Conservation (phyloP, 2,329 filamentous ascomycete species). For the Trichoderma sp. region DNA sequence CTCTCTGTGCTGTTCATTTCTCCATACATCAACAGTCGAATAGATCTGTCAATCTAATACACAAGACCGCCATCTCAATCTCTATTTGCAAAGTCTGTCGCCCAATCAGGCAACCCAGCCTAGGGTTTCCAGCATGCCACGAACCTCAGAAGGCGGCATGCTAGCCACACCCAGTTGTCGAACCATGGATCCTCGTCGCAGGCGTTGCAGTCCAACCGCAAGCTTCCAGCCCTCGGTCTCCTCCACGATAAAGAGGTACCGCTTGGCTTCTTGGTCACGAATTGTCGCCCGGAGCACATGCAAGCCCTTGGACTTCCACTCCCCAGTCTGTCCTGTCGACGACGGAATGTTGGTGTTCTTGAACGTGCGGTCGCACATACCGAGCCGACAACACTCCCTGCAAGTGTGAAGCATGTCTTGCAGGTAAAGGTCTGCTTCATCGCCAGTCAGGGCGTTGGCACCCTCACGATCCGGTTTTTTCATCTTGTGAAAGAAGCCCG, state of each 20-base stretch:
- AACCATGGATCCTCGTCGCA: slow-evolving; percentile 62
- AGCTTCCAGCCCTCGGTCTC: slow-evolving; percentile 72
- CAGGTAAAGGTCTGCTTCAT: slow-evolving; percentile 68
- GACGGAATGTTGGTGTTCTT: slow-evolving; percentile 46
- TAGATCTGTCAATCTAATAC: neutral
- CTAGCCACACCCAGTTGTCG: slow-evolving; percentile 60
- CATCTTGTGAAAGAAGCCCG: slow-evolving; percentile 50
- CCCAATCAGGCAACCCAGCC: slow-evolving; percentile 48
- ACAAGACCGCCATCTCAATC: neutral
- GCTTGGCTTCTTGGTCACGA: slow-evolving; percentile 66
- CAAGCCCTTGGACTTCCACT: slow-evolving; percentile 56
- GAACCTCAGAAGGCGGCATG: slow-evolving; percentile 57
- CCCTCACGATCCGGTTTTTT: slow-evolving; percentile 51
- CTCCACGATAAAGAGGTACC: slow-evolving; percentile 64
- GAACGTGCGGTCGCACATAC: slow-evolving; percentile 50
- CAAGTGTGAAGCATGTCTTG: slow-evolving; percentile 64
- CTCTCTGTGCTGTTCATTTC: neutral
- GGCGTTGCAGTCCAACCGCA: slow-evolving; percentile 59
- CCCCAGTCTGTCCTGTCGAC: slow-evolving; percentile 51
- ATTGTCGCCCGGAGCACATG: slow-evolving; percentile 66
- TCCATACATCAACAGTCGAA: neutral
- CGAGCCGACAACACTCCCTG: slow-evolving; percentile 63
- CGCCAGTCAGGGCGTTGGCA: slow-evolving; percentile 56
- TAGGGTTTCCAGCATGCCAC: slow-evolving; percentile 58
- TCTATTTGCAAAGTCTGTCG: neutral